phyloP scores from a whole-genome alignment of 2,329 filamentous ascomycete genomes.

The Ceratocystis harringtonii region DNA sequence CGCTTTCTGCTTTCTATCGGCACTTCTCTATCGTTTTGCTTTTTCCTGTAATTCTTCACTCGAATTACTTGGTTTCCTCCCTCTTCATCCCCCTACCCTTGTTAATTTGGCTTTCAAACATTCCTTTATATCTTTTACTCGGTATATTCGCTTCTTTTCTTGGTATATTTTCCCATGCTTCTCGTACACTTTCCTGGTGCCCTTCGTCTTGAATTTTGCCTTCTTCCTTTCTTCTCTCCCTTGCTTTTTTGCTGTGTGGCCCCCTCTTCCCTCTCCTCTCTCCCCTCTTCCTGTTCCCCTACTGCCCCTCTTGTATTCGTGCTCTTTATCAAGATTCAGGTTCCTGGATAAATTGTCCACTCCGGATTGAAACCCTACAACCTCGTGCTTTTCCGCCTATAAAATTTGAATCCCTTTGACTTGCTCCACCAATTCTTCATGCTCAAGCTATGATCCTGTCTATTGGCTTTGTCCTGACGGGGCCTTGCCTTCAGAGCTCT shows the following conservation, averaged over 20 bases:
- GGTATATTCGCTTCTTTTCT: not conserved
- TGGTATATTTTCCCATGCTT: not conserved
- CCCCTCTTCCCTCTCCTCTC: not conserved
- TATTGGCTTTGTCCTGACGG: not conserved
- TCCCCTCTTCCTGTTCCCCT: not conserved
- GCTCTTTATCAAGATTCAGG: not conserved
- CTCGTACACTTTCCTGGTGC: not conserved
- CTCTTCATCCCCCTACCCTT: not conserved
- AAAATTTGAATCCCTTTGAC: not conserved
- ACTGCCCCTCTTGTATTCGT: not conserved
- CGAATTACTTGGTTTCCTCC: not conserved
- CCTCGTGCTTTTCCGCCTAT: not conserved
- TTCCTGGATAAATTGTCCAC: not conserved
- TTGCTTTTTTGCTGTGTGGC: not conserved
- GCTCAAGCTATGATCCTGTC: not conserved
- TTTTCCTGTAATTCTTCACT: too few relatives aligned
- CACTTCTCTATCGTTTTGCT: too few relatives aligned
- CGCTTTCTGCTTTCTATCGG: too few relatives aligned
- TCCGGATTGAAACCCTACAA: not conserved
- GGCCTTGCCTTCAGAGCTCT: not conserved
- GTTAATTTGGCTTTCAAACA: not conserved
- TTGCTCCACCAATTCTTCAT: not conserved
- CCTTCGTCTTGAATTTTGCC: not conserved
- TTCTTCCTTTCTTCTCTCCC: not conserved
- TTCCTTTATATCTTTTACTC: not conserved